These are phyloP conservation scores for Fusarium secorum DNA, from an alignment of 2,329 filamentous ascomycete species.

Conservation along the genomic window DNA sequence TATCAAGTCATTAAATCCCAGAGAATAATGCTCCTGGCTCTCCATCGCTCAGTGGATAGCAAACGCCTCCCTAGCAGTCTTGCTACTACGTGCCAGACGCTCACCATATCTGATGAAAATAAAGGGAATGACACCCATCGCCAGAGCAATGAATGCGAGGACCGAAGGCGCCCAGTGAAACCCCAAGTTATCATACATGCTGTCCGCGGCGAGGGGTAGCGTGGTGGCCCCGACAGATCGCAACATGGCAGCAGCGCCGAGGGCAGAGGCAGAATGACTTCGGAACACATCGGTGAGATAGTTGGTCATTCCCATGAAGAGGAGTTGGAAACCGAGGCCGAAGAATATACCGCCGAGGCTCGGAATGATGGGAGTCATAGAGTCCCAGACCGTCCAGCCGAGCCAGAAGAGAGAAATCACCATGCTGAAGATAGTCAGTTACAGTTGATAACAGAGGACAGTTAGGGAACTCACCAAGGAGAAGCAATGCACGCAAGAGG, in stretches of 20 bases:
- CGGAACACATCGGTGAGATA: slow-evolving; percentile 48
- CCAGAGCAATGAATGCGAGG: slow-evolving; percentile 44
- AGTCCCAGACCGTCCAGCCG: slow-evolving; percentile 62
- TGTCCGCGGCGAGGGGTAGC: slow-evolving; percentile 45
- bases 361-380: slow-evolving; percentile 46
- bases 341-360: slow-evolving; percentile 55
- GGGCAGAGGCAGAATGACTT: slow-evolving; percentile 47
- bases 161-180: slow-evolving; percentile 49
- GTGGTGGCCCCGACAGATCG: slow-evolving; percentile 46
- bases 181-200: slow-evolving; percentile 46
- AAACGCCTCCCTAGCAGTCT: slow-evolving; percentile 37
- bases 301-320: slow-evolving; percentile 49
- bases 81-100: slow-evolving; percentile 42
- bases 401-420: slow-evolving; percentile 67
- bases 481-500: slow-evolving; percentile 64
- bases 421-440: slow-evolving; percentile 48
- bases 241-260: slow-evolving; percentile 46
- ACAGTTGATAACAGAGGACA: background rate
- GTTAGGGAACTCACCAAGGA: slow-evolving; percentile 62
- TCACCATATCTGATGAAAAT: slow-evolving; percentile 46
- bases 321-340: slow-evolving; percentile 46
- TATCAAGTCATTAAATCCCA: background rate
- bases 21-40: background rate
- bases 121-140: slow-evolving; percentile 46
- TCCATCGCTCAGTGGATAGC: slow-evolving; percentile 21